Percentiles rank a stretch among this genome's conserved stretches.
Conservation (phyloP, 768 basidiomycete species). For the Solioccasus polychromus region DNA sequence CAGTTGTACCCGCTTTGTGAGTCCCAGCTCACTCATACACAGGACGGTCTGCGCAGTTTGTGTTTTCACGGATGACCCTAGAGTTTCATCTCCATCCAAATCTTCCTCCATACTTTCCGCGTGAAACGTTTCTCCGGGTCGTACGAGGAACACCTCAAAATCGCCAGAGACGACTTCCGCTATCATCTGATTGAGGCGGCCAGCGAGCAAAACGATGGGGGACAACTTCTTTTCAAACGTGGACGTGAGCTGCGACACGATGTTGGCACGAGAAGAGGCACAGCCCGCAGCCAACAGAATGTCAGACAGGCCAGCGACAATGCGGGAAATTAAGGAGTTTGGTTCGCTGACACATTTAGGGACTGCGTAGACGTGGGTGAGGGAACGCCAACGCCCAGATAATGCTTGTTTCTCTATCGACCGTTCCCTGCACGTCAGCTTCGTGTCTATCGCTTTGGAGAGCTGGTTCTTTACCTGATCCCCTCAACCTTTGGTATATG, state of each 20-base stretch:
- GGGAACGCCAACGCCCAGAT: constrained; percentile 7
- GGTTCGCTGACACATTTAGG: constrained; percentile 2
- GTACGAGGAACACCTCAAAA: constrained; percentile 3
- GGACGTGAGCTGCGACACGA: neutral
- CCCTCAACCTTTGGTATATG: constrained; percentile 1
- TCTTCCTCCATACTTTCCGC: neutral
- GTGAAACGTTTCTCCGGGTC: constrained; percentile 1
- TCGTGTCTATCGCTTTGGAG: neutral
- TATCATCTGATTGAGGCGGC: constrained; percentile 2
- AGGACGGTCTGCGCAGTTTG: neutral
- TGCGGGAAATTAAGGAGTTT: neutral
- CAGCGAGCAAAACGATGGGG: neutral
- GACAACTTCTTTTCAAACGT: neutral
- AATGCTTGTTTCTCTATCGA: constrained; percentile 4
- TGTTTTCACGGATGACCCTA: neutral
- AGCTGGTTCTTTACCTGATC: neutral
- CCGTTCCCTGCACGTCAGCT: neutral
- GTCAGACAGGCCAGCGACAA: neutral
- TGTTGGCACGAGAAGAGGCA: neutral
- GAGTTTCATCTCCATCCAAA: neutral
- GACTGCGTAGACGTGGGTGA: neutral
- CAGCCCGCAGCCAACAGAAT: constrained; percentile 3
- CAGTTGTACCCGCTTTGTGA: constrained; percentile 2
- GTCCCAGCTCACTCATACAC: neutral
- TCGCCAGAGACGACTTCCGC: constrained; percentile 5